Evolutionary conservation across 2,329 filamentous ascomycete genomes (phyloP).

Genomic region (Hymenoscyphus albidus): DNA sequence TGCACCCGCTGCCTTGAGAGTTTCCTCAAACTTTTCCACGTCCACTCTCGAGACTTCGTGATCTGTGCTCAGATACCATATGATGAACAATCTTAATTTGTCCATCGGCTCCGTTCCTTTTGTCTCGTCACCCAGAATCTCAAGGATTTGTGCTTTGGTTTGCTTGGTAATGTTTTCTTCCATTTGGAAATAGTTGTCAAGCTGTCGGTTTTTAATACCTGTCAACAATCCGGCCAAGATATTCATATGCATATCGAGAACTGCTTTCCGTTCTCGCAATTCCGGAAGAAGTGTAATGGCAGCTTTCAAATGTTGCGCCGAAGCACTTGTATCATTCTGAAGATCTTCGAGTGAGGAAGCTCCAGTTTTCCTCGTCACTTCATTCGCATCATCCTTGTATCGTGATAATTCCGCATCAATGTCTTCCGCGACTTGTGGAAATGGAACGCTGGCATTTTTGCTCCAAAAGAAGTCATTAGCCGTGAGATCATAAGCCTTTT

Average conservation of each 20-base stretch:
- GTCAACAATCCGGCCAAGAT: conserved; percentile 72
- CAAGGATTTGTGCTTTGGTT: conserved; percentile 81
- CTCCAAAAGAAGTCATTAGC: conserved; percentile 95
- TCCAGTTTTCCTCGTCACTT: conserved; percentile 93
- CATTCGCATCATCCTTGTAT: conserved; percentile 92
- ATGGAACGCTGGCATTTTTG: conserved; percentile 84
- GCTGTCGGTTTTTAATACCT: conserved; percentile 89
- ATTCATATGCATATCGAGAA: conserved; percentile 98
- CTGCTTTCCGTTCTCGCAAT: conserved; percentile 85
- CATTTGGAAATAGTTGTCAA: conserved; percentile 94
- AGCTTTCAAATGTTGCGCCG: conserved; percentile 90
- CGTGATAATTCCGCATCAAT: conserved; percentile 90
- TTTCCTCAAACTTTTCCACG: conserved; percentile 81
- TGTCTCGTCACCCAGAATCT: conserved; percentile 73
- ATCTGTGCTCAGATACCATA: conserved; percentile 95
- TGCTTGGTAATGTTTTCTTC: conserved; percentile 93
- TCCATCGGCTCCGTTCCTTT: conserved; percentile 84
- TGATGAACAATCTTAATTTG: conserved; percentile 90
- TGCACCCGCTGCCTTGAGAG: conserved; percentile 69
- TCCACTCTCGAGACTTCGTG: conserved; percentile 79
- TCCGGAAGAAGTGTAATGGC: conserved; percentile 92
- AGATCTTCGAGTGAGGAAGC: conserved; percentile 90
- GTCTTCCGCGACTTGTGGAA: conserved; percentile 93
- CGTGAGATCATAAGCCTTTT: conserved; percentile 86
- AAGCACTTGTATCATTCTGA: conserved; percentile 81